Conservation (phyloP, 371 early-diverging fungal genomes). For the Mortierella sp. region DNA sequence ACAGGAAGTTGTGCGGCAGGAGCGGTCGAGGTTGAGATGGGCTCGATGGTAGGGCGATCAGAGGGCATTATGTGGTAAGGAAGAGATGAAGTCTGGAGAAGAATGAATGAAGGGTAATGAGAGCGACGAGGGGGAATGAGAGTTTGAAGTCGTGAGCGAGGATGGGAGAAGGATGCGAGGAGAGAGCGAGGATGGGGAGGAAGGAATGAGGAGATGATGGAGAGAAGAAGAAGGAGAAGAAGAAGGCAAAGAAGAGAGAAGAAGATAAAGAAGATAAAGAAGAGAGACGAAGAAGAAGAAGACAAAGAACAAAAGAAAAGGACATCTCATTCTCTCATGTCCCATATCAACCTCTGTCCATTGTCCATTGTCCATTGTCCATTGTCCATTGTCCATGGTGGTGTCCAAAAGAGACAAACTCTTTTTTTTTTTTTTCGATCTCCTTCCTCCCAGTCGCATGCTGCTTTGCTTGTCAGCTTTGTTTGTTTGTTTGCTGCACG, state of each 20-base stretch:
- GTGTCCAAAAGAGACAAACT: neutral
- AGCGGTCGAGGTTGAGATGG: conserved; percentile 28
- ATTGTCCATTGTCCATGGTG: neutral
- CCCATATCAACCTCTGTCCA: neutral
- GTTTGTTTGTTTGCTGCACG: neutral
- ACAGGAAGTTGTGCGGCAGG: conserved; percentile 22
- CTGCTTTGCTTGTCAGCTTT: neutral
- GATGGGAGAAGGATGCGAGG: neutral
- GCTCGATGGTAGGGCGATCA: conserved; percentile 33
- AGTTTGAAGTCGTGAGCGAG: neutral
- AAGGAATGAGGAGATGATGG: neutral
- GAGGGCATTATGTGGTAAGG: conserved; percentile 17
- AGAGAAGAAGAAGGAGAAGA: neutral
- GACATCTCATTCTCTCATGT: too few relatives aligned
- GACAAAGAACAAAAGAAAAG: neutral
- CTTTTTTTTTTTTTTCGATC: conserved; percentile 8
- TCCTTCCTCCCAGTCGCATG: neutral
- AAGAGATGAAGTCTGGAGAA: neutral
- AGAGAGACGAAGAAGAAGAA: neutral
- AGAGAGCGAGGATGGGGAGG: neutral
- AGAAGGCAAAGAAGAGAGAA: neutral
- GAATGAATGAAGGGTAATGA: neutral
- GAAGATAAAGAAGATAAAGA: neutral
- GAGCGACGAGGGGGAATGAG: neutral
- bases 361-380: neutral